Base-by-base conservation (phyloP, 768 basidiomycete species). In the Clitopilus passeckerianus region DNA sequence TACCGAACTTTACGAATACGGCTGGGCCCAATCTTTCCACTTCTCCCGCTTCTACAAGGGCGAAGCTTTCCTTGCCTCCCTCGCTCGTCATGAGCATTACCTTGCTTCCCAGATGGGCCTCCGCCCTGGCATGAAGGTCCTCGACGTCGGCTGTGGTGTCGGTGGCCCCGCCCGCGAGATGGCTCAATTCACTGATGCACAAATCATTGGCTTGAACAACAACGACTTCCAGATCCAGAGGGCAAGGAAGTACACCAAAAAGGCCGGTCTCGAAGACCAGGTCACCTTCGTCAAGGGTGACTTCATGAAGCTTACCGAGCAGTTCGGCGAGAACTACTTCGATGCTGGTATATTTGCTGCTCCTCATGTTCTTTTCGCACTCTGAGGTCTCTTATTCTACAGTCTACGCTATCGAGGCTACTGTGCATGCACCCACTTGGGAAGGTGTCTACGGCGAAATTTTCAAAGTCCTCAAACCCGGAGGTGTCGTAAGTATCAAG, bases 321-420 rank as follows among this genome's bases (percentile, higher is more conserved):
- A 89, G 68, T 98, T 99, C 72, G 96, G 95, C 34, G 89, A 92
- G 72, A 87, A 89, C 68, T 86, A 83, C 56, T 98, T 98, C 67
- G 97, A 99, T 77, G 97, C 97, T 57, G 92, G 94, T 92, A 61
- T 52, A 85, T 33, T 34, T 6, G 46, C 18, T 22, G 30, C 54
- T 50, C 3, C 22, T 44, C 34, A 7, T 12, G 8, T 57, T 22
- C 1, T 5, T 46, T 35, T 30, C 27, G 18, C 4, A 18, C 3
- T 33, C 53, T 20, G 58, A 60, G 15, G 59, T 54, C 58, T 59
- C 5, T 46, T 33, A n/a, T 52, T 3, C 56, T 41, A 6, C 57
- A 92, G 93, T 95, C 33, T 96, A 97, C 69, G 95, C 95, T 53
- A 98, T 99, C 63, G 97, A 99, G 79, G 96, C 97, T 0, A 99